Evolutionary conservation across 306 rosid genomes (phyloP), one percentile per base, ranked within the genome.

Genomic region (Bauhinia variegata): DNA sequence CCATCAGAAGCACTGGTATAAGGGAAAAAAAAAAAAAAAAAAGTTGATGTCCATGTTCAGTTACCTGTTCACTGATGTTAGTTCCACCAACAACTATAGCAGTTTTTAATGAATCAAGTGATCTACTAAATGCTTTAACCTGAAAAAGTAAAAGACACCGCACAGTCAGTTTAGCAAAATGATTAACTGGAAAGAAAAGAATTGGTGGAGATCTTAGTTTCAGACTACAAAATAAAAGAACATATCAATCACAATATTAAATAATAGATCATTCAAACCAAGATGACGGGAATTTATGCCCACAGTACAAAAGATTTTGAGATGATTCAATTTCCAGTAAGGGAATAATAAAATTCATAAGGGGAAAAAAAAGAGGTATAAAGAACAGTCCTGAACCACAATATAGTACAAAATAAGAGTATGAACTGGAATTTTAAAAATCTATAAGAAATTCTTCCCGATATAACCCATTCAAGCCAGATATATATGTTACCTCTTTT

Each of bases 21-120:
- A 43, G 17, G 41, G 48, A 56, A n/a, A n/a, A n/a, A n/a, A n/a
- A n/a, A n/a, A n/a, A n/a, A n/a, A n/a, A n/a, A n/a, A n/a, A n/a
- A 39, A 59, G 71, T 12, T 41, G 9, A 44, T 16, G 52, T n/a
- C 31, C 54, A 49, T 61, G 62, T 50, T 60, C 63, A 71, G 75
- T 78, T 75, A 89, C 96, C 96, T 89, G 96, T 61, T 87, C 90
- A 54, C 81, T 78, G 65, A 89, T 83, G 73, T 89, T 87, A 34
- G 95, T 87, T 71, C 96, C 96, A 38, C 96, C 96, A 58, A 89
- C 96, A 80, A 87, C 88, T 57, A 89, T 85, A 31, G 96, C 95
- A 65, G 96, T 85, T 78, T 80, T 89, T 30, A 89, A 71, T 48
- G 91, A 83, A 56, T 83, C 86, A 0, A 85, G 86, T 71, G 96